phyloP scores from a whole-genome alignment of 2,329 filamentous ascomycete genomes.

The Neophaeococcomyces aloes region DNA sequence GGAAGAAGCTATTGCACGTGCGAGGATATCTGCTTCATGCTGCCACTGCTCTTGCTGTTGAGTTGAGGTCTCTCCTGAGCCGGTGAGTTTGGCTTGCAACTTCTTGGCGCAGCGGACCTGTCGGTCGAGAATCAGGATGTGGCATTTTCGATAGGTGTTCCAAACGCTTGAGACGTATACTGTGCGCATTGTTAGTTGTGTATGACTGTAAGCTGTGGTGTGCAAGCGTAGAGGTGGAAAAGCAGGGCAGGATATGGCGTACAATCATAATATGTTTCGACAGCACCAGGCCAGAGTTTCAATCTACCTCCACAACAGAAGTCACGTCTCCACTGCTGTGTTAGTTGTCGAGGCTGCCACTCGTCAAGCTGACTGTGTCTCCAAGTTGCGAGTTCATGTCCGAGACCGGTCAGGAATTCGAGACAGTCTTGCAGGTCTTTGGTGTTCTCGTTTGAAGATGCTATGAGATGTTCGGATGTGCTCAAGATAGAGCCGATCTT shows the following conservation, averaged over 20 bases:
- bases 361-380: neutral
- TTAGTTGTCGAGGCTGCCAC: neutral
- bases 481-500: neutral
- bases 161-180: conserved; percentile 14
- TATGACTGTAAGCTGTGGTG: no score
- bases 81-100: neutral
- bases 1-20: conserved; percentile 7
- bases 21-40: conserved; percentile 1
- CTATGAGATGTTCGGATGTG: neutral
- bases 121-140: conserved; percentile 9
- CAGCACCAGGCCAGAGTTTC: conserved; percentile 3
- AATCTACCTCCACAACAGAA: neutral
- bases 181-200: no score
- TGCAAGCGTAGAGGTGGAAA: no score
- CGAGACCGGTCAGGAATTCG: neutral
- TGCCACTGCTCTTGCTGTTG: neutral
- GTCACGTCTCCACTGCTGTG: neutral
- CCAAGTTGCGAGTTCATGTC: neutral
- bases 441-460: neutral
- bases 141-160: conserved; percentile 15
- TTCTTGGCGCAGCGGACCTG: conserved; percentile 3
- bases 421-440: neutral
- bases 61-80: neutral
- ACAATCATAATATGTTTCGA: conserved; percentile 13
- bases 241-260: no score